These are phyloP conservation scores for Eimeria brunetti DNA, from an alignment of 169 alveolate species.

Conservation along the genomic window DNA sequence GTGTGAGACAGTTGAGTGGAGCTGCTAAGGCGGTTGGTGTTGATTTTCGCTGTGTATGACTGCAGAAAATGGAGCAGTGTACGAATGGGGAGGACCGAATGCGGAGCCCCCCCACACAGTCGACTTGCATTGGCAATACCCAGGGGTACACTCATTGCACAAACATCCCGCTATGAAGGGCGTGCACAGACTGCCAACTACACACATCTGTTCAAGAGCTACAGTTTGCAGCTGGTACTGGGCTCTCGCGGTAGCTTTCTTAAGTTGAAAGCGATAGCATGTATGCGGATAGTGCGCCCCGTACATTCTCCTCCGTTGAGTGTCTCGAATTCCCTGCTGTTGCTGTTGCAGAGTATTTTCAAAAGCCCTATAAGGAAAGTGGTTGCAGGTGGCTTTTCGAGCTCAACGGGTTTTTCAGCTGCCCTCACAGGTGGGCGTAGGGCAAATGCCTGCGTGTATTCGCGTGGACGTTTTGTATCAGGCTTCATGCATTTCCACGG, in stretches of 20 bases:
- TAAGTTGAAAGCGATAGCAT: neutral
- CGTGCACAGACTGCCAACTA: neutral
- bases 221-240: neutral
- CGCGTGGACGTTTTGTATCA: neutral
- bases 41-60: neutral
- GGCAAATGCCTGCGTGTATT: neutral
- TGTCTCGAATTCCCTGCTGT: neutral
- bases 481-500: neutral
- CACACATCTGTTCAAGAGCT: neutral
- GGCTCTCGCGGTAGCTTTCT: neutral
- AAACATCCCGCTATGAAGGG: neutral
- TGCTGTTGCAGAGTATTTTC: slow-evolving; percentile 22
- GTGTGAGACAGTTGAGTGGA: neutral
- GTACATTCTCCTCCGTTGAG: neutral
- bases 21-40: neutral
- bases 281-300: neutral
- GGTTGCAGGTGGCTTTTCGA: slow-evolving; percentile 55
- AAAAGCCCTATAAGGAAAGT: slow-evolving; percentile 27
- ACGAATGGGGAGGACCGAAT: slow-evolving; percentile 48
- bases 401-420: slow-evolving; percentile 40
- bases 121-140: slow-evolving; percentile 45
- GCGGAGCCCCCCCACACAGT: slow-evolving; percentile 42
- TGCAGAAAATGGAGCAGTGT: slow-evolving; percentile 45
- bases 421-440: slow-evolving; percentile 51
- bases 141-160: neutral